Evolutionary conservation across 2,329 filamentous ascomycete genomes (phyloP).

Genomic region (Colletotrichum sublineola): DNA sequence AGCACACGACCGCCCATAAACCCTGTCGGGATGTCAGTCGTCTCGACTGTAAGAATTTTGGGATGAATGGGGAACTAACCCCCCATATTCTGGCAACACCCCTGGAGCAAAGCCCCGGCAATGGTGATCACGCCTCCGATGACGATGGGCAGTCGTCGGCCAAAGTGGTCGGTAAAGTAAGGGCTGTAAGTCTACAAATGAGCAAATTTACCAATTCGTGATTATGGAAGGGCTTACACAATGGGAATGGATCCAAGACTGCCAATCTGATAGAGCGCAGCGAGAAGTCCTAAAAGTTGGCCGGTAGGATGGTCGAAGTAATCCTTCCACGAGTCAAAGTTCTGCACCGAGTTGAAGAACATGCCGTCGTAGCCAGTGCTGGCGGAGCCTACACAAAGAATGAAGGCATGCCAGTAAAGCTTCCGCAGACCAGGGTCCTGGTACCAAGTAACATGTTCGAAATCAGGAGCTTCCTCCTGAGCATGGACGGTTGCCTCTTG

Average conservation of each 20-base stretch:
- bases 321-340: constrained; percentile 27
- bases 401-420: constrained; percentile 65
- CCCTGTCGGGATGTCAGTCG: constrained; percentile 45
- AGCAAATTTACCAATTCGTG: neutral
- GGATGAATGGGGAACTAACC: neutral
- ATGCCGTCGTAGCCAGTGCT: constrained; percentile 66
- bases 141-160: constrained; percentile 58
- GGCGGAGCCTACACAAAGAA: constrained; percentile 66
- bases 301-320: constrained; percentile 51
- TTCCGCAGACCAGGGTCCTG: constrained; percentile 66
- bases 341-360: constrained; percentile 35
- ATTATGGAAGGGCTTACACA: constrained; percentile 32
- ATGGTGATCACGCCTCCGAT: constrained; percentile 61
- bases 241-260: constrained; percentile 54
- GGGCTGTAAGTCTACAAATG: constrained; percentile 45
- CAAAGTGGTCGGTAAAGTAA: constrained; percentile 53
- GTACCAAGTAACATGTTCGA: constrained; percentile 64
- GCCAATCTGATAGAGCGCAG: constrained; percentile 62
- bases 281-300: constrained; percentile 49
- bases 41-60: constrained; percentile 45
- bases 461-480: constrained; percentile 62
- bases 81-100: constrained; percentile 50
- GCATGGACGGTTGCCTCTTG: constrained; percentile 44
- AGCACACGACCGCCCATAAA: constrained; percentile 67
- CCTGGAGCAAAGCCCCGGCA: constrained; percentile 56